These are phyloP conservation scores for Calvatia gigantea DNA, from an alignment of 768 basidiomycete species.

Conservation along the genomic window DNA sequence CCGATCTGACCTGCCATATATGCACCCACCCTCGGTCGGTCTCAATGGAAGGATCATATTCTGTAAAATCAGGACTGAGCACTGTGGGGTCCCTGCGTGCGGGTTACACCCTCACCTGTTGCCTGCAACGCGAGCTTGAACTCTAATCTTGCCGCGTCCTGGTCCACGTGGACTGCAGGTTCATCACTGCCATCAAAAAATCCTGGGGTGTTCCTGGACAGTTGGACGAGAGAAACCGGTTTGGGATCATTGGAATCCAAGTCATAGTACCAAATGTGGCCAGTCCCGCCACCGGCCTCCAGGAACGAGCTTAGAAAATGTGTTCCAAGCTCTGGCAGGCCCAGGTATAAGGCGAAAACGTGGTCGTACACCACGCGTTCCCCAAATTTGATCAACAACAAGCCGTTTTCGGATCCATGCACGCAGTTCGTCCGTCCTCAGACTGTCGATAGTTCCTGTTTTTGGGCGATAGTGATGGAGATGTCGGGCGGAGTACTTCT, in stretches of 20 bases:
- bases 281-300: background rate
- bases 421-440: background rate
- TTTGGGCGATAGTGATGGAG: background rate
- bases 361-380: background rate
- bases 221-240: background rate
- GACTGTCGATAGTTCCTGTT: background rate
- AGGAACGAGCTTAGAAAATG: background rate
- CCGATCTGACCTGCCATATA: no score
- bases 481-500: background rate
- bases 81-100: no score
- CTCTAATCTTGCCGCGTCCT: no score
- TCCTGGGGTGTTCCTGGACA: background rate
- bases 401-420: background rate
- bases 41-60: no score
- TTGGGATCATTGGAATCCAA: background rate
- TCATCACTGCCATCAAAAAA: no score
- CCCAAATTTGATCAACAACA: background rate
- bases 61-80: no score
- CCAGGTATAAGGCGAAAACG: background rate
- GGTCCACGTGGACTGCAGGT: no score
- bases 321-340: no score
- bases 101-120: no score
- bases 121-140: no score
- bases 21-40: no score
- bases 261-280: background rate